These are phyloP conservation scores for Aspergillus sp. DNA, from an alignment of 2,329 filamentous ascomycete species.

Conservation along the genomic window DNA sequence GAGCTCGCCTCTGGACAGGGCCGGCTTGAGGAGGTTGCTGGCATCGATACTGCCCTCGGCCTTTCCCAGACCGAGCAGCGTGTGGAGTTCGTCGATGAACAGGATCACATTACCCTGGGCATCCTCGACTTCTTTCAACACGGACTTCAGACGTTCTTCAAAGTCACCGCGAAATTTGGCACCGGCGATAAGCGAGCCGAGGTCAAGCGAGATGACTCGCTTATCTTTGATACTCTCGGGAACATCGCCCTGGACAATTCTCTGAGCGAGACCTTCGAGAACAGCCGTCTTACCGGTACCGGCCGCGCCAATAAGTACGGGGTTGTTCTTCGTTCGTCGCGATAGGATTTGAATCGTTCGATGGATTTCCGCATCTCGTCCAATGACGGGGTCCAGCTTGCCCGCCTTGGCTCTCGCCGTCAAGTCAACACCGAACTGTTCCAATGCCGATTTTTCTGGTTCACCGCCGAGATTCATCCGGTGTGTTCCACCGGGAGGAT, in stretches of 20 bases:
- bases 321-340: conserved; percentile 91
- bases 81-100: conserved; percentile 94
- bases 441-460: conserved; percentile 78
- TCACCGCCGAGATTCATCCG: conserved; percentile 84
- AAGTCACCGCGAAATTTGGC: conserved; percentile 96
- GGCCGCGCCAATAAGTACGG: conserved; percentile 86
- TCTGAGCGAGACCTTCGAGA: conserved; percentile 81
- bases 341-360: conserved; percentile 93
- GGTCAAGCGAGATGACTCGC: conserved; percentile 78
- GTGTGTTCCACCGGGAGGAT: conserved; percentile 88
- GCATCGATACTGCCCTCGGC: conserved; percentile 96
- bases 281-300: conserved; percentile 95
- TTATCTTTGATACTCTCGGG: conserved; percentile 97
- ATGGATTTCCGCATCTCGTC: conserved; percentile 86
- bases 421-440: conserved; percentile 87
- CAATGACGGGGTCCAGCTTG: conserved; percentile 94
- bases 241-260: conserved; percentile 89
- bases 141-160: conserved; percentile 87
- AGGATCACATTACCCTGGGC: conserved; percentile 87
- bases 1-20: conserved; percentile 85
- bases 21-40: conserved; percentile 90
- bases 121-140: conserved; percentile 86
- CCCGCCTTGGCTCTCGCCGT: conserved; percentile 81
- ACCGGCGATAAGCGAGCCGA: conserved; percentile 90
- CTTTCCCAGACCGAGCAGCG: conserved; percentile 85